Evolutionary conservation across 2,329 filamentous ascomycete genomes (phyloP).

Genomic region (Cladosporium sphaerospermum): DNA sequence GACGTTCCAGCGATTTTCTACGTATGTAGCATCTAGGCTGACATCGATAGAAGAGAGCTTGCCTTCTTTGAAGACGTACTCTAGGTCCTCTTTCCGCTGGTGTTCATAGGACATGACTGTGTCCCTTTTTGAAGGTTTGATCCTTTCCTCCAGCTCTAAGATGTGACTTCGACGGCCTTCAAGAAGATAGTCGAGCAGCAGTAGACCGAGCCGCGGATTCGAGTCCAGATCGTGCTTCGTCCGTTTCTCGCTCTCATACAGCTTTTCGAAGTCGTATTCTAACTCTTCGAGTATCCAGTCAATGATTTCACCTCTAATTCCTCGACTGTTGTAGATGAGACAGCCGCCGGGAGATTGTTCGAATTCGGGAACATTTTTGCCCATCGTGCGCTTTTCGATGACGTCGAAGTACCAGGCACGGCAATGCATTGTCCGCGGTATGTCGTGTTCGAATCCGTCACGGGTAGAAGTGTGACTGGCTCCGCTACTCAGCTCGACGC

Average conservation of each 20-base stretch:
- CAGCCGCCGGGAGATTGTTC: slow-evolving; percentile 7
- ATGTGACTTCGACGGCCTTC: slow-evolving; percentile 15
- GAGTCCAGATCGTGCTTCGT: slow-evolving; percentile 10
- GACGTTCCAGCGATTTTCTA: slow-evolving; percentile 11
- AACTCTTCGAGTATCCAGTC: slow-evolving; percentile 15
- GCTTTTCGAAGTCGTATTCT: slow-evolving; percentile 12
- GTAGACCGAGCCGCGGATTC: slow-evolving; percentile 12
- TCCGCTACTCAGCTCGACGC: background rate
- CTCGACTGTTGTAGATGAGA: slow-evolving; percentile 15
- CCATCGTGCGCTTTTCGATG: slow-evolving; percentile 13
- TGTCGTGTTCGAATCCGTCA: slow-evolving; percentile 1
- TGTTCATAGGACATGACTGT: slow-evolving; percentile 1
- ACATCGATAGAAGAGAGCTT: background rate
- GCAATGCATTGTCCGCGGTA: slow-evolving; percentile 12
- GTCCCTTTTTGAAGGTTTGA: background rate
- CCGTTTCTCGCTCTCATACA: background rate
- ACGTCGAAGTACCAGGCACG: slow-evolving; percentile 10
- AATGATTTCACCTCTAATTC: slow-evolving; percentile 12
- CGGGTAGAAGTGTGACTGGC: background rate
- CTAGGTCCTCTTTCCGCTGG: background rate
- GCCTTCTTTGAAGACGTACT: background rate
- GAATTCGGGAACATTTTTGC: slow-evolving; percentile 7
- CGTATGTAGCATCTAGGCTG: slow-evolving; percentile 5
- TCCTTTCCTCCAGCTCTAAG: slow-evolving; percentile 8
- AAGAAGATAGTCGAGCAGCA: slow-evolving; percentile 21